Conservation (phyloP, 768 basidiomycete species). For the Phylloporus sp. region DNA sequence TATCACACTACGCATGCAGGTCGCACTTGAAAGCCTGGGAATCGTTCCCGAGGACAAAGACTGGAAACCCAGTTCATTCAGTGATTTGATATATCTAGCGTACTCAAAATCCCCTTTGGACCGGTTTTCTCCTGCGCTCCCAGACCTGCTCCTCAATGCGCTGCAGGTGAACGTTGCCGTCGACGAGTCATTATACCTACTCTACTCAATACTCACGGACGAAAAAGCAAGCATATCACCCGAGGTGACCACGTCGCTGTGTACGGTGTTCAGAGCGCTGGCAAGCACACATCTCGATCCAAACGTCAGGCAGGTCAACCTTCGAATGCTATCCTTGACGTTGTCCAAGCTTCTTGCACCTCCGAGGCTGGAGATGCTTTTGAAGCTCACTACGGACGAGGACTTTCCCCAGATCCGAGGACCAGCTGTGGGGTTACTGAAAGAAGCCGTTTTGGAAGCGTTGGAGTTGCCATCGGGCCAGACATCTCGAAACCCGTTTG, state of each 20-base stretch:
- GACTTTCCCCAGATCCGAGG: conserved; percentile 64
- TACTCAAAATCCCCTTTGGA: conserved; percentile 14
- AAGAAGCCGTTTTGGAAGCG: conserved; percentile 58
- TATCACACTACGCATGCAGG: conserved; percentile 14
- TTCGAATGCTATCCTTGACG: conserved; percentile 54
- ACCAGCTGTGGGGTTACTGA: conserved; percentile 63
- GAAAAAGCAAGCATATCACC: conserved; percentile 29
- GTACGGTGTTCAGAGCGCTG: conserved; percentile 46
- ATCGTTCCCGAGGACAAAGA: not conserved
- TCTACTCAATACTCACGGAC: conserved; percentile 33
- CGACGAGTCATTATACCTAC: conserved; percentile 57
- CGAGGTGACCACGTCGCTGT: conserved; percentile 46
- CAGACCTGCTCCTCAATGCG: conserved; percentile 39
- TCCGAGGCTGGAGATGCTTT: conserved; percentile 50
- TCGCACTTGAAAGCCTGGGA: conserved; percentile 35
- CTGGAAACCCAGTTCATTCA: conserved; percentile 24
- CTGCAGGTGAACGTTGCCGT: conserved; percentile 50
- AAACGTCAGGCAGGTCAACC: conserved; percentile 51
- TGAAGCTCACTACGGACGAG: conserved; percentile 45
- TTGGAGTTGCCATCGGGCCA: conserved; percentile 27
- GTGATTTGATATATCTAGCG: conserved; percentile 25
- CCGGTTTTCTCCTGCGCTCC: conserved; percentile 10
- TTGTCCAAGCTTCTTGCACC: conserved; percentile 44
- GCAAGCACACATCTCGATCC: conserved; percentile 62
- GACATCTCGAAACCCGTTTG: conserved; percentile 40